Evolutionary conservation across 768 basidiomycete genomes (phyloP).

Genomic region (Boletus rex-veris): DNA sequence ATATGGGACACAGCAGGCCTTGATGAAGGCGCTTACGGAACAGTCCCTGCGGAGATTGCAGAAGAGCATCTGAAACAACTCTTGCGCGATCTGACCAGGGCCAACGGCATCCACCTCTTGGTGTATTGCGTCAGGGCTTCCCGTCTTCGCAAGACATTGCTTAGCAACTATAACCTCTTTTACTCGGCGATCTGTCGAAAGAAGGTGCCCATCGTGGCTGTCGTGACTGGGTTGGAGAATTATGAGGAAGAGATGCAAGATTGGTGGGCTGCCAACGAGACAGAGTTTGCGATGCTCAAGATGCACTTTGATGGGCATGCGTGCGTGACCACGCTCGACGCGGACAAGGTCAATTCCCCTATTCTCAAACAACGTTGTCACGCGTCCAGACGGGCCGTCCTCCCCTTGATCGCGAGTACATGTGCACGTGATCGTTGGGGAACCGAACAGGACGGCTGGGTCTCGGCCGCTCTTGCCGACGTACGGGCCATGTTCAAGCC

Average conservation of each 20-base stretch:
- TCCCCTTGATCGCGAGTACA: conserved; percentile 16
- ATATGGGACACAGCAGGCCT: conserved; percentile 41
- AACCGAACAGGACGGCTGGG: conserved; percentile 19
- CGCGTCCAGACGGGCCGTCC: conserved; percentile 23
- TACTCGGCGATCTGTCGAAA: conserved; percentile 33
- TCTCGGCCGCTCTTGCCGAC: conserved; percentile 19
- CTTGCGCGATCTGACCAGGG: conserved; percentile 23
- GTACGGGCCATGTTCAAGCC: conserved; percentile 24
- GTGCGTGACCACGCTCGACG: conserved; percentile 37
- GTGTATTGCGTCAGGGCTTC: conserved; percentile 34
- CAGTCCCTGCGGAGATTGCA: conserved; percentile 29
- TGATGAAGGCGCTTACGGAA: conserved; percentile 34
- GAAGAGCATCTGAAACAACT: conserved; percentile 24
- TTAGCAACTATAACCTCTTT: conserved; percentile 39
- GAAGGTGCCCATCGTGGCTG: conserved; percentile 36
- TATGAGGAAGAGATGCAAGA: conserved; percentile 27
- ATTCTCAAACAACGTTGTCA: conserved; percentile 25
- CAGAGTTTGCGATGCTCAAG: conserved; percentile 25
- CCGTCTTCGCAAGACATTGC: conserved; percentile 25
- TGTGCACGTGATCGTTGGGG: conserved; percentile 26
- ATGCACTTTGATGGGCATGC: conserved; percentile 37
- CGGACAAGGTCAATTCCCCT: conserved; percentile 28
- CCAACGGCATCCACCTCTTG: conserved; percentile 29
- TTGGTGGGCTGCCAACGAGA: conserved; percentile 35
- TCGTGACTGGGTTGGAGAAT: conserved; percentile 39